Conservation (phyloP, 2,329 filamentous ascomycete species). For the Sporothrix variecibatus region DNA sequence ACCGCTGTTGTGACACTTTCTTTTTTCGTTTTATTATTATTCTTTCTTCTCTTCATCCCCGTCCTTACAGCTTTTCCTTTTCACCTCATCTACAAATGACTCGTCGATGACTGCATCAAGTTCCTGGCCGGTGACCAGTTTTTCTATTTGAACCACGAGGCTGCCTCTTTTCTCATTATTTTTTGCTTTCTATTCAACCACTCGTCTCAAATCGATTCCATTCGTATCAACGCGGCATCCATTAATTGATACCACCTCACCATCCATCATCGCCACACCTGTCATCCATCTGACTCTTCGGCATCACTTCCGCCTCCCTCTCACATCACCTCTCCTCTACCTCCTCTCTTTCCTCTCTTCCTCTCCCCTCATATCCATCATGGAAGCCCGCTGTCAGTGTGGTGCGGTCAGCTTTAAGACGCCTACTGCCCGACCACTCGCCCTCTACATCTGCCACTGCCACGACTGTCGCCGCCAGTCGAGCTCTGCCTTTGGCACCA, state of each 20-base stretch:
- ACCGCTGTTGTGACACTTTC: conserved; percentile 4
- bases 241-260: not conserved
- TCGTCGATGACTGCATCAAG: conserved; percentile 14
- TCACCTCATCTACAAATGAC: not conserved
- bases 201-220: not conserved
- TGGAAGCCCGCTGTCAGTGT: conserved; percentile 34
- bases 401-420: conserved; percentile 32
- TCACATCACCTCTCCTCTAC: not conserved
- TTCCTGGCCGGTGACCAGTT: not conserved
- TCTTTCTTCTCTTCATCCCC: not conserved
- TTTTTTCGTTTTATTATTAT: not conserved
- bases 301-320: not conserved
- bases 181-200: not conserved
- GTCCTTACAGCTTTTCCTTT: not conserved
- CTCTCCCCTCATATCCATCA: conserved; percentile 7
- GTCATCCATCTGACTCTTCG: not conserved
- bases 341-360: not conserved
- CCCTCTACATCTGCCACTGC: conserved; percentile 35
- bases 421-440: conserved; percentile 29
- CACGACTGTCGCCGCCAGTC: conserved; percentile 32
- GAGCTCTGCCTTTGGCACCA: conserved; percentile 61
- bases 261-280: not conserved
- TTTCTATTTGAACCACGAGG: conserved; percentile 17
- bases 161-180: not conserved
- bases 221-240: not conserved